Conservation (phyloP, 2,329 filamentous ascomycete genomes). For the Xylariaceae sp. region DNA sequence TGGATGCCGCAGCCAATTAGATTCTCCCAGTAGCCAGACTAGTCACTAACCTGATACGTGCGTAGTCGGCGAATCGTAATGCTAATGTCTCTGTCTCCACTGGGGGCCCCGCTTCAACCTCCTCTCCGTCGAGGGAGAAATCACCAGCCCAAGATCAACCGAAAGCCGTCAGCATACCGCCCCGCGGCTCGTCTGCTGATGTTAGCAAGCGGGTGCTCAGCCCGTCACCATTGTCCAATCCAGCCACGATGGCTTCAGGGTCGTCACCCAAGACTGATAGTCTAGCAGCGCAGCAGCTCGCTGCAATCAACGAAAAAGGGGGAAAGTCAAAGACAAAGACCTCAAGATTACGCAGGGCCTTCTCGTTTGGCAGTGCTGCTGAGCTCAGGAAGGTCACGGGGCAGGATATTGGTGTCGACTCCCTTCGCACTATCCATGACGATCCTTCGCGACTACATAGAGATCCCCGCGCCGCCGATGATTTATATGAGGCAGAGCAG, state of each 20-base stretch:
- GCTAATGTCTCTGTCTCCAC: slow-evolving; percentile 46
- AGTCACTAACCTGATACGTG: slow-evolving; percentile 47
- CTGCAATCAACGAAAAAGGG: slow-evolving; percentile 81
- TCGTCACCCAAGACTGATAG: slow-evolving; percentile 48
- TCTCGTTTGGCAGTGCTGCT: slow-evolving; percentile 93
- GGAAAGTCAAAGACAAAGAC: slow-evolving; percentile 77
- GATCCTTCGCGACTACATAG: slow-evolving; percentile 60
- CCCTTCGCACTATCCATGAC: slow-evolving; percentile 23
- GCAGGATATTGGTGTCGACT: slow-evolving; percentile 45
- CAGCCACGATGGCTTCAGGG: slow-evolving; percentile 58
- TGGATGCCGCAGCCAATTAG: slow-evolving; percentile 41
- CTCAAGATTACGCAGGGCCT: slow-evolving; percentile 79
- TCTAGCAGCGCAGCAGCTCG: slow-evolving; percentile 77
- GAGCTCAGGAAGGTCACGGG: slow-evolving; percentile 76
- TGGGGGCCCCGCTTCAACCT: slow-evolving; percentile 49
- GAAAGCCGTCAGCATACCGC: slow-evolving; percentile 55
- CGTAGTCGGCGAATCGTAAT: slow-evolving; percentile 58
- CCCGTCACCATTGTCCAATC: slow-evolving; percentile 71
- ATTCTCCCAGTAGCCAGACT: slow-evolving; percentile 31
- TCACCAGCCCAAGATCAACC: slow-evolving; percentile 49
- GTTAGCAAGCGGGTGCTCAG: slow-evolving; percentile 60
- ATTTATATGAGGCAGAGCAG: slow-evolving; percentile 80
- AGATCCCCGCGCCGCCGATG: slow-evolving; percentile 53
- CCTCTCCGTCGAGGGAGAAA: slow-evolving; percentile 44
- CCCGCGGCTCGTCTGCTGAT: slow-evolving; percentile 62